A percentile compares a stretch with the other conserved stretches of the same genome.
Conservation (phyloP, 257 asterid genomes). For the Mentha longifolia region DNA sequence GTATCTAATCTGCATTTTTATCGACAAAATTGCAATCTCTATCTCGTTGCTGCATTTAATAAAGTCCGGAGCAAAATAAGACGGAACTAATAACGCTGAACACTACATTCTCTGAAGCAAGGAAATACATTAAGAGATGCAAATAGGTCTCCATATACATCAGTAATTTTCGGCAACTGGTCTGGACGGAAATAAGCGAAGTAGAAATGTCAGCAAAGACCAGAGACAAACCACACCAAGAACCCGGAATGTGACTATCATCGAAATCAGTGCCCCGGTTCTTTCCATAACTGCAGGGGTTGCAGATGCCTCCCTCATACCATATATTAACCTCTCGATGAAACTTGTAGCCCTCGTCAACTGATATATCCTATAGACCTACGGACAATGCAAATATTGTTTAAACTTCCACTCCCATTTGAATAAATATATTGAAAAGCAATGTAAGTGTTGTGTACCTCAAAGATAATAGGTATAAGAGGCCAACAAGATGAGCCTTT, state of each 20-base stretch:
- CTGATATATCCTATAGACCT: conserved; percentile 93
- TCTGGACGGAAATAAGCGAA: conserved; percentile 90
- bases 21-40: neutral
- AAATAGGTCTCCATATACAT: conserved; percentile 23
- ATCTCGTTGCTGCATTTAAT: neutral
- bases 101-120: neutral
- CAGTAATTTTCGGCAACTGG: conserved; percentile 88
- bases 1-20: conserved; percentile 1
- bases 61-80: too few species aligned
- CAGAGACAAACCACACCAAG: conserved; percentile 80
- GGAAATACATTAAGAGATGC: conserved; percentile 14
- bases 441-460: conserved; percentile 49
- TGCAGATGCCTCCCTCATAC: conserved; percentile 55
- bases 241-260: conserved; percentile 67
- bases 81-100: neutral
- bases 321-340: conserved; percentile 62
- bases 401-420: neutral
- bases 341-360: conserved; percentile 69
- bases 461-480: conserved; percentile 80
- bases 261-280: conserved; percentile 63
- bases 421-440: neutral
- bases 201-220: conserved; percentile 92
- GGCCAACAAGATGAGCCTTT: conserved; percentile 90
- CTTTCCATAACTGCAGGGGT: conserved; percentile 56
- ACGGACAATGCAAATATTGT: conserved; percentile 28